These are phyloP conservation scores for Metschnikowia lunata DNA, from an alignment of 805 yeast genomes.

Conservation along the genomic window DNA sequence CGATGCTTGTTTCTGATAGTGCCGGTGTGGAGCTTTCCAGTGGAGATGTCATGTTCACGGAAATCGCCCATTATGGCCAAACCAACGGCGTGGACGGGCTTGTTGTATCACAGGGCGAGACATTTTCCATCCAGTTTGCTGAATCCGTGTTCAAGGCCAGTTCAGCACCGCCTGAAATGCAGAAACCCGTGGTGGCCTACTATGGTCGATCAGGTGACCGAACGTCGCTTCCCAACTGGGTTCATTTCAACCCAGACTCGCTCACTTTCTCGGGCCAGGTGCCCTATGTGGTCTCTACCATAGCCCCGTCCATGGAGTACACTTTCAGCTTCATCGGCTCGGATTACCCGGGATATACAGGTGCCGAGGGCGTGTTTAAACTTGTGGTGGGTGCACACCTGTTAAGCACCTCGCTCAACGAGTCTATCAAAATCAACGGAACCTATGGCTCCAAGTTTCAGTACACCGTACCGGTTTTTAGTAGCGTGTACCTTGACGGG, in stretches of 20 bases:
- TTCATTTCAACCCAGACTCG: constrained; percentile 56
- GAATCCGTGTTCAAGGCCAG: constrained; percentile 50
- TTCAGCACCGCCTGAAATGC: constrained; percentile 30
- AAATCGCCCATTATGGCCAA: constrained; percentile 60
- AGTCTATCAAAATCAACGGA: constrained; percentile 58
- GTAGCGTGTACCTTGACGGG: constrained; percentile 64
- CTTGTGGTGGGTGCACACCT: constrained; percentile 86
- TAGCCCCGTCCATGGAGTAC: constrained; percentile 81
- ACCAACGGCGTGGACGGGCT: constrained; percentile 76
- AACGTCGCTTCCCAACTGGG: constrained; percentile 90
- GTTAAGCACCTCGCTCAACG: constrained; percentile 61
- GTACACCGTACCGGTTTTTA: constrained; percentile 56
- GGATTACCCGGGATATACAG: constrained; percentile 70
- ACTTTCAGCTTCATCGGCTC: constrained; percentile 73
- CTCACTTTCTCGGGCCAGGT: constrained; percentile 81
- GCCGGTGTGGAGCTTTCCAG: constrained; percentile 50
- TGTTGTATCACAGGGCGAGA: constrained; percentile 65
- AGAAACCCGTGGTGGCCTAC: constrained; percentile 53
- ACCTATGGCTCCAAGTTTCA: constrained; percentile 55
- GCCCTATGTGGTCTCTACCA: constrained; percentile 77
- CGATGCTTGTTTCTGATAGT: constrained; percentile 55
- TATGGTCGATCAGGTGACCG: constrained; percentile 80
- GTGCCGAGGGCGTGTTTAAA: constrained; percentile 63
- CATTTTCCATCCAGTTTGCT: constrained; percentile 63
- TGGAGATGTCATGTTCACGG: constrained; percentile 42